Percentiles rank a stretch among this genome's conserved stretches.
Conservation (phyloP, 1,139 yeast species). For the Kurtzmaniella quercitrusa region DNA sequence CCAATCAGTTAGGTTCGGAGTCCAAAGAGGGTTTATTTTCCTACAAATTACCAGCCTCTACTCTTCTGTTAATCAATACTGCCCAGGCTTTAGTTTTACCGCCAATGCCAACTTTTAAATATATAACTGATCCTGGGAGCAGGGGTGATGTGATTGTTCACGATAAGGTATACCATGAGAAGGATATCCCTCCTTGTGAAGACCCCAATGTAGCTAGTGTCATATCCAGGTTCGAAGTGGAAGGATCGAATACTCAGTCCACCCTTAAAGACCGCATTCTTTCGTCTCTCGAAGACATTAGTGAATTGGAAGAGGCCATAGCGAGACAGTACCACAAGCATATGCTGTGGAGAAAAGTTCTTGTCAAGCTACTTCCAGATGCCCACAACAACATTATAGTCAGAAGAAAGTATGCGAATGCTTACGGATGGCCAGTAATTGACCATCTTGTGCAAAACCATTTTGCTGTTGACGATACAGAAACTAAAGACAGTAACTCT, state of each 20-base stretch:
- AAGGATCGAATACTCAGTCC: background rate
- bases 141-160: constrained; percentile 36
- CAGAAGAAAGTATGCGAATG: constrained; percentile 84
- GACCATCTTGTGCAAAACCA: constrained; percentile 61
- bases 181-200: constrained; percentile 24
- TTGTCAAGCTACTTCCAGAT: constrained; percentile 83
- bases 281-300: constrained; percentile 23
- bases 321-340: constrained; percentile 86
- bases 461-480: constrained; percentile 15
- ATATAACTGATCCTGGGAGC: constrained; percentile 57
- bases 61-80: constrained; percentile 65
- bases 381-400: constrained; percentile 95
- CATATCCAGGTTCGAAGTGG: background rate
- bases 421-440: constrained; percentile 94
- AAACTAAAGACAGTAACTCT: constrained; percentile 6
- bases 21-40: constrained; percentile 4
- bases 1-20: constrained; percentile 17
- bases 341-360: constrained; percentile 88
- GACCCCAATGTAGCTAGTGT: background rate
- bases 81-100: constrained; percentile 81
- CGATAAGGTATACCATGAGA: constrained; percentile 36
- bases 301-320: constrained; percentile 65
- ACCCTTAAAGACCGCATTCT: constrained; percentile 16
- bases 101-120: constrained; percentile 72
- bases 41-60: constrained; percentile 6